phyloP scores from a whole-genome alignment of 352 stramenopile species.

The Phytophthora uliginosa region DNA sequence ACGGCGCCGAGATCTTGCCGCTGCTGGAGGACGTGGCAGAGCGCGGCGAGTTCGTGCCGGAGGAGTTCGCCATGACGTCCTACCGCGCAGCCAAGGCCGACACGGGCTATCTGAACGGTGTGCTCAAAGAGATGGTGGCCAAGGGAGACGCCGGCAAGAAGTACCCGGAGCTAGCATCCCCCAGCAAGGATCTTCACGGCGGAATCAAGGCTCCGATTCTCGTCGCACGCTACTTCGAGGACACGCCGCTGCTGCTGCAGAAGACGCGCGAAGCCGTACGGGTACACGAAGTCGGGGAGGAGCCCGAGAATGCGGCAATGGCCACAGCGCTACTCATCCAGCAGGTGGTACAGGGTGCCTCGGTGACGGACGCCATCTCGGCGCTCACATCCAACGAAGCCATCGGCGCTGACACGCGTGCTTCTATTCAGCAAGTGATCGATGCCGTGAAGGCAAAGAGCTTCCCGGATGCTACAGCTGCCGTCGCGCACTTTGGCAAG shows the following conservation, averaged over 20 bases:
- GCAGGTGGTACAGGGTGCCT: conserved; percentile 49
- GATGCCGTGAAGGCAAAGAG: conserved; percentile 52
- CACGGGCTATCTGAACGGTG: conserved; percentile 66
- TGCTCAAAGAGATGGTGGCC: conserved; percentile 74
- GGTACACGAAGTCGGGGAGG: conserved; percentile 66
- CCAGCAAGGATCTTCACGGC: conserved; percentile 69
- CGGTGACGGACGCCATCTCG: conserved; percentile 46
- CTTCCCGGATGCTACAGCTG: conserved; percentile 54
- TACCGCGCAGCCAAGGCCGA: conserved; percentile 71
- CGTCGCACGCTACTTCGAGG: conserved; percentile 59
- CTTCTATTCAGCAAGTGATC: conserved; percentile 54
- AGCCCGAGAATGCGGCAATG: conserved; percentile 62
- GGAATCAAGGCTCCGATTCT: conserved; percentile 69
- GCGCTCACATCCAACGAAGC: conserved; percentile 48
- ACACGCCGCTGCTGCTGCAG: conserved; percentile 48
- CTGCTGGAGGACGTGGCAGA: conserved; percentile 63
- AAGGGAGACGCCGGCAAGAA: conserved; percentile 72
- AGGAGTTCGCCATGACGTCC: conserved; percentile 54
- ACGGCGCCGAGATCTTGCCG: conserved; percentile 74
- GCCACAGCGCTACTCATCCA: conserved; percentile 62
- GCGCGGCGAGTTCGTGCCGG: conserved; percentile 53
- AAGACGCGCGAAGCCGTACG: conserved; percentile 57
- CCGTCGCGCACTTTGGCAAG: conserved; percentile 66
- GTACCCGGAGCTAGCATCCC: conserved; percentile 60
- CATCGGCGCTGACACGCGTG: conserved; percentile 41